These are phyloP conservation scores for Podaxis mareebaensis DNA, from an alignment of 768 basidiomycete species.

Conservation along the genomic window DNA sequence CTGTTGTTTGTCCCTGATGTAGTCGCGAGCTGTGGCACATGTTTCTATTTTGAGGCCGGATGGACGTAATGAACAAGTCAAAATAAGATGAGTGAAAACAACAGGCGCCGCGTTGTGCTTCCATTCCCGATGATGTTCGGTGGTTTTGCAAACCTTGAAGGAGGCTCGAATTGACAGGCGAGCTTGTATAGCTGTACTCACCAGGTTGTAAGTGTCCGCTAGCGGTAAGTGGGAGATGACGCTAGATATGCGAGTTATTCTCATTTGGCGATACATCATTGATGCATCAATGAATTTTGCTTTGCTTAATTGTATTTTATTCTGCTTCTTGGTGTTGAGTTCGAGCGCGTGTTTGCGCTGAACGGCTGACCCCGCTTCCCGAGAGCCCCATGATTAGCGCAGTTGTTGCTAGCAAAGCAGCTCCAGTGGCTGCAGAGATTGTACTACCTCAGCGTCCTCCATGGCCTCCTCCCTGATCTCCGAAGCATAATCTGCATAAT, in stretches of 20 bases:
- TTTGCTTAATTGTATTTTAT: not conserved
- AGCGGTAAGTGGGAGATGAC: too few species aligned
- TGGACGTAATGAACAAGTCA: not conserved
- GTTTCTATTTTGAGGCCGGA: not conserved
- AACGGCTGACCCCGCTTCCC: too few species aligned
- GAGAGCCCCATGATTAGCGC: too few species aligned
- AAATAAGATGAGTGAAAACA: not conserved
- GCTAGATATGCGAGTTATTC: not conserved
- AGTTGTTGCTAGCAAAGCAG: too few species aligned
- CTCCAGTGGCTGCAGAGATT: too few species aligned
- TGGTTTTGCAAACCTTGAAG: not conserved
- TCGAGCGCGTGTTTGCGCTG: too few species aligned
- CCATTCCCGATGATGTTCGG: not conserved
- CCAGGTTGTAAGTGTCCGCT: too few species aligned
- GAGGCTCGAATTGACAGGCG: not conserved
- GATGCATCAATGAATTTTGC: not conserved
- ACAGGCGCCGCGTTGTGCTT: not conserved
- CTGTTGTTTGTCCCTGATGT: too few species aligned
- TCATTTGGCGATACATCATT: not conserved
- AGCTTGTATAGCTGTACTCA: too few species aligned
- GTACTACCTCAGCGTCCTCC: not conserved
- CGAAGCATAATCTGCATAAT: too few species aligned
- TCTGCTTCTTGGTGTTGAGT: too few species aligned
- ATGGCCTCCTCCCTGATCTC: not conserved
- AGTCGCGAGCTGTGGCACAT: not conserved